phyloP scores from a whole-genome alignment of 1,284 basidiomycete species.

The Malassezia nana region DNA sequence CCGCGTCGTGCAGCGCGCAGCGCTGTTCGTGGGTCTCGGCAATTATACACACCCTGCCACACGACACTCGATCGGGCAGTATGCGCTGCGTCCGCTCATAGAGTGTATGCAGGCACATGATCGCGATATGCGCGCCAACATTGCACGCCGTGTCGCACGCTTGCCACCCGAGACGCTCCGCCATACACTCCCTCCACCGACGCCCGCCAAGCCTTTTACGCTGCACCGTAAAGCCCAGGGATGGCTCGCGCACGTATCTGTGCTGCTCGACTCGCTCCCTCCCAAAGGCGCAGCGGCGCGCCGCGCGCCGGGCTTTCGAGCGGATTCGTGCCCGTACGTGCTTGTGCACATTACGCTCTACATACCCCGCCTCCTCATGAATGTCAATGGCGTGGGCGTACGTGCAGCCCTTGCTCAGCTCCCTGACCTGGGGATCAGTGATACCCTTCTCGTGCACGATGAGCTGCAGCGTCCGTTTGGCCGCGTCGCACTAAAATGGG shows the following conservation, averaged over 20 bases:
- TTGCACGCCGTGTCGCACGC: conserved; percentile 2
- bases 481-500: conserved; percentile 8
- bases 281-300: conserved; percentile 1
- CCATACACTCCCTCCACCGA: not conserved
- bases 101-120: conserved; percentile 2
- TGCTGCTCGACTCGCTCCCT: conserved; percentile 12
- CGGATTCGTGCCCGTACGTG: conserved; percentile 5
- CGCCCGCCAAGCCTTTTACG: conserved; percentile 1
- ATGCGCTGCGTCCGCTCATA: conserved; percentile 1
- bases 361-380: conserved; percentile 16
- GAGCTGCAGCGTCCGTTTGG: conserved; percentile 14
- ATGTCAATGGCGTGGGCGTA: conserved; percentile 7
- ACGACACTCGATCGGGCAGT: conserved; percentile 18
- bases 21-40: conserved; percentile 12
- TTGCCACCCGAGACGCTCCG: not conserved
- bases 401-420: not conserved
- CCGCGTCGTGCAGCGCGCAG: conserved; percentile 7
- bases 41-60: conserved; percentile 17
- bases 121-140: not conserved
- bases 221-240: conserved; percentile 1
- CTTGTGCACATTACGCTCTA: conserved; percentile 6
- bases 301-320: not conserved
- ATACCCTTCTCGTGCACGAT: conserved; percentile 14
- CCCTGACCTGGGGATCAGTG: not conserved
- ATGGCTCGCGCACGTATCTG: conserved; percentile 10